Evolutionary conservation across 805 yeast species (phyloP), one percentile per base, ranked within the genome.

Genomic region (Candida tibetensis): DNA sequence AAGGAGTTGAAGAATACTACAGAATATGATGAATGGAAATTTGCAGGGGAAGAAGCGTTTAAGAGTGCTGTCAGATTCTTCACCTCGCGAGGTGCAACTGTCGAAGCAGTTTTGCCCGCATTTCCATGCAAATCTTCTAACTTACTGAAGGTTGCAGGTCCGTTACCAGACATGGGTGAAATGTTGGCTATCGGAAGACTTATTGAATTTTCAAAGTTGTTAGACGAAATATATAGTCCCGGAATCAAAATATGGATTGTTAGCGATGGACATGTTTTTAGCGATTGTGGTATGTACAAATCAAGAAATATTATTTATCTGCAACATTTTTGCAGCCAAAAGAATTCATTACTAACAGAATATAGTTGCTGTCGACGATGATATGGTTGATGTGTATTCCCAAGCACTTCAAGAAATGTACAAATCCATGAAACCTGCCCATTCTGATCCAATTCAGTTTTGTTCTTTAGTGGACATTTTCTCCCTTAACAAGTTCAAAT

Each of bases 51-150:
- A 32, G 64, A 52, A 0, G 58, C 61, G 30, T 79, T 78, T 45
- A 52, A 65, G 7, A 55, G 61, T 18, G 65, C 62, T 37, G 68
- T 71, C 4, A 59, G 62, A 19, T 76, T 70, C 50, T 79, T 74
- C 50, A 76, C 79, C 17, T 63, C 71, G 28, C 65, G 78, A 51
- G 59, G 64, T 44, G 38, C 68, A 21, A 68, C 66, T 28, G 66
- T 79, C 43, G 79, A 77, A 53, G 75, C 79, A 10, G 79, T 77
- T 6, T 58, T 79, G 35, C 84, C 84, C 4, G 84, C 84, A 0
- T 79, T 79, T 44, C 84, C 84, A 7, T 78, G 83, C 49, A 79
- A 78, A 51, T 74, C 82, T 0, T 76, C 82, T n/a, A 79, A 79
- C 47, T 39, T 52, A 21, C 65, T 72, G 25, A 79, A 79, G 49